phyloP scores from a whole-genome alignment of 805 yeast genomes.

The Maudiozyma turicensis region DNA sequence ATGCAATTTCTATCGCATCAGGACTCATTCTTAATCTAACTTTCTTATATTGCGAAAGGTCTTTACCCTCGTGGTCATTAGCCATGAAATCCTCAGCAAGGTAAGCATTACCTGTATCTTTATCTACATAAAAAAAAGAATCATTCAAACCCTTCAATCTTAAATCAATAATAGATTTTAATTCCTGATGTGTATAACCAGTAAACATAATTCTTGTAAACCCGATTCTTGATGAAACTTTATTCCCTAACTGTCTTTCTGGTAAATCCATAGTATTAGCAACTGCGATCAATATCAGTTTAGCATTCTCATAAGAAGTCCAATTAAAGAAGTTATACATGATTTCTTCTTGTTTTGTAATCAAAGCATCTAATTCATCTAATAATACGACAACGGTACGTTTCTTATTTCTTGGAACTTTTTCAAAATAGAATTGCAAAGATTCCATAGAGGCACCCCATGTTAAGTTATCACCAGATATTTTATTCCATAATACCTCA shows the following conservation, averaged over 20 bases:
- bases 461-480: constrained; percentile 50
- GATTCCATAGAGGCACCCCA: constrained; percentile 55
- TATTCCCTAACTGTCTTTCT: constrained; percentile 76
- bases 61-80: neutral
- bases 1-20: constrained; percentile 85
- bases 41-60: constrained; percentile 20
- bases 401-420: constrained; percentile 27
- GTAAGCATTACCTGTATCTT: constrained; percentile 31
- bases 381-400: constrained; percentile 58
- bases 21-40: constrained; percentile 33
- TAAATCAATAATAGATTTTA: constrained; percentile 63
- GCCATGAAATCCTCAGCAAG: constrained; percentile 10
- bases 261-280: constrained; percentile 98
- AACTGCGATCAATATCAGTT: constrained; percentile 79
- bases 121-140: constrained; percentile 26
- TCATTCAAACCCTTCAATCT: constrained; percentile 47
- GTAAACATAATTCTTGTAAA: constrained; percentile 76
- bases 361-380: constrained; percentile 91
- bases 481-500: constrained; percentile 70
- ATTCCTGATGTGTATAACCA: constrained; percentile 75
- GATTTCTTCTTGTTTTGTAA: constrained; percentile 65
- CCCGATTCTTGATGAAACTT: constrained; percentile 86
- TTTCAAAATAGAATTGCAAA: constrained; percentile 61
- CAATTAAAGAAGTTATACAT: constrained; percentile 96
- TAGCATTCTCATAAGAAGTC: constrained; percentile 80